phyloP scores from a whole-genome alignment of 2,329 filamentous ascomycete species.

The Calonectria pteridis region DNA sequence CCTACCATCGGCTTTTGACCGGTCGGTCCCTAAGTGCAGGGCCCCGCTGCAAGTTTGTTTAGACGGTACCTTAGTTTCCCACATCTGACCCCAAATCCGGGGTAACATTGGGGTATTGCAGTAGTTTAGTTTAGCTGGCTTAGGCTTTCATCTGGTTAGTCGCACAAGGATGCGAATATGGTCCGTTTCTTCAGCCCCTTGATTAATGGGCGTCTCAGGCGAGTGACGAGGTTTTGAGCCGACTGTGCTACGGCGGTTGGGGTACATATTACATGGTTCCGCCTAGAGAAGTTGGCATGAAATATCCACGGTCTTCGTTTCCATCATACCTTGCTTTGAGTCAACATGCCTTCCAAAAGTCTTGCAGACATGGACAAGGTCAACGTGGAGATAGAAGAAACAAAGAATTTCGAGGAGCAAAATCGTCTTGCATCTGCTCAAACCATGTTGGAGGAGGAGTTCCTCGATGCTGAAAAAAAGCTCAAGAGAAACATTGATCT shows the following conservation, averaged over 20 bases:
- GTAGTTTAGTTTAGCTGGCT: background rate
- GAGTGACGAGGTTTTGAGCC: background rate
- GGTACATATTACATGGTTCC: background rate
- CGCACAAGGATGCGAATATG: background rate
- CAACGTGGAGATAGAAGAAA: constrained; percentile 20
- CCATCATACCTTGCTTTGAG: background rate
- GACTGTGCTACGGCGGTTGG: background rate
- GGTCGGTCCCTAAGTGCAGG: background rate
- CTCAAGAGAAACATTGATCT: constrained; percentile 26
- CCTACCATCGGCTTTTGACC: background rate
- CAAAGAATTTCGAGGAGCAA: constrained; percentile 6
- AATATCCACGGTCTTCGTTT: background rate
- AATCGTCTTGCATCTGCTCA: constrained; percentile 23
- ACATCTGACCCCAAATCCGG: background rate
- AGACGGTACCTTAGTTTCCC: background rate
- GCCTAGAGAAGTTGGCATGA: background rate
- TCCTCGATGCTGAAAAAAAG: constrained; percentile 24
- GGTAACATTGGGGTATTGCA: background rate
- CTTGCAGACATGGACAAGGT: background rate
- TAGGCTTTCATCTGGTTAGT: background rate
- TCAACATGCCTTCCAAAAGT: background rate
- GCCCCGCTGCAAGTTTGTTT: background rate
- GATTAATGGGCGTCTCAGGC: background rate
- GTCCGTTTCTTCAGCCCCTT: background rate
- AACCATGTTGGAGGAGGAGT: constrained; percentile 27